Evolutionary conservation across 208 protist genomes (phyloP), one percentile per base, ranked within the genome.

Genomic region (Jaenimonas drosophilae): DNA sequence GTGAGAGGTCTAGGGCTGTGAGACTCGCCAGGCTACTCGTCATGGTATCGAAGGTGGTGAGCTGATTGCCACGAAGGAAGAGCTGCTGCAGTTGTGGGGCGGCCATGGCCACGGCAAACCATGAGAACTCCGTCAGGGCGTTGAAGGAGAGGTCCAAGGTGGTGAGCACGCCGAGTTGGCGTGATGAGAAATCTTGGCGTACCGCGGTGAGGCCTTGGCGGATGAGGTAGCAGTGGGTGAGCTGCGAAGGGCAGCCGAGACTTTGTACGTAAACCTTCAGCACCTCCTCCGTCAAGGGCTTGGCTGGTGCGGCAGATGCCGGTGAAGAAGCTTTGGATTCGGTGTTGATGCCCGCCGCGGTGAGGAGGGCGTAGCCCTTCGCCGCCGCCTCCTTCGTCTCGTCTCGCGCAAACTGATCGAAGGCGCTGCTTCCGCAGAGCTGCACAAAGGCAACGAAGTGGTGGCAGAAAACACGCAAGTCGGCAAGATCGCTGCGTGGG

Each of bases 91-190:
- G 61, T 25, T 47, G 28, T 19, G 79, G 79, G n/a, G 65, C 52
- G 11, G 60, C 68, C 26, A 52, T 45, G 1, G 68, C 59, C 1
- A 88, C 20, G 4, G 58, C 55, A 21, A 62, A 59, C 74, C 73
- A 88, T 32, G 79, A 59, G 31, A 84, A 25, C n/a, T 32, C 33
- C 9, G 49, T 20, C 7, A 91, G 55, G 1, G 46, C 34, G 59
- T 91, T 91, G 24, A 68, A 48, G 14, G 60, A 64, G 19, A 91
- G 28, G 30, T 82, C 61, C 23, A 91, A 63, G 19, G 34, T 32
- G 2, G 63, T 76, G 28, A 91, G 58, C 14, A 49, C 45, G 0
- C 43, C 27, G 33, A 72, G 66, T n/a, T 59, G 37, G 1, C 37
- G 19, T 2, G 59, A 39, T 2, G 19, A 25, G 12, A 84, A 61